These are phyloP conservation scores for Colletotrichum echinochloae DNA, from an alignment of 2,329 filamentous ascomycete genomes.

Conservation along the genomic window DNA sequence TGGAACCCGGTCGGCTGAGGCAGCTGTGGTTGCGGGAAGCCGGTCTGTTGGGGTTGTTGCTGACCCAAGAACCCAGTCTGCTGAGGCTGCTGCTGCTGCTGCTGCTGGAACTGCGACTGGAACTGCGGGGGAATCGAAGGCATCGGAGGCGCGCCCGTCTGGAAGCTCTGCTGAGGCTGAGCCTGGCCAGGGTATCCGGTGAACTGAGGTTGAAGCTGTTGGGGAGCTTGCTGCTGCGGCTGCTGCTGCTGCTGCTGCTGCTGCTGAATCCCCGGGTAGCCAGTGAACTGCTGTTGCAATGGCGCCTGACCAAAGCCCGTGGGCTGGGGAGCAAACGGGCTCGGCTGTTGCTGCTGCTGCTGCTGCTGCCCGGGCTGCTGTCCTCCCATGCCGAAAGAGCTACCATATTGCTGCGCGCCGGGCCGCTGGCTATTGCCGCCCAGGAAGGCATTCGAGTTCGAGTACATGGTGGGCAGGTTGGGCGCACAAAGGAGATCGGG, in stretches of 20 bases:
- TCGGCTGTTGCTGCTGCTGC: conserved; percentile 64
- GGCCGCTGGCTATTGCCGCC: conserved; percentile 84
- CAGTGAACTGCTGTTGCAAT: conserved; percentile 70
- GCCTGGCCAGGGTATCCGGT: conserved; percentile 54
- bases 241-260: conserved; percentile 63
- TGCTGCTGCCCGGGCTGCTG: conserved; percentile 58
- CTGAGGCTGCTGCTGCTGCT: conserved; percentile 61
- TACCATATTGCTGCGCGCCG: conserved; percentile 71
- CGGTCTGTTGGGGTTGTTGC: conserved; percentile 55
- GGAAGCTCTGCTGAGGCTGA: conserved; percentile 70
- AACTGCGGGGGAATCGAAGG: conserved; percentile 71
- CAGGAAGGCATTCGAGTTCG: conserved; percentile 86
- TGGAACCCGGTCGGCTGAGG: conserved; percentile 54
- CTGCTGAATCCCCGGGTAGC: conserved; percentile 67
- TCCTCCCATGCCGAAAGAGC: conserved; percentile 60
- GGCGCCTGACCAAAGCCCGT: conserved; percentile 70
- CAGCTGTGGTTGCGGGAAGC: conserved; percentile 56
- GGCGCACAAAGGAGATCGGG: conserved; percentile 32
- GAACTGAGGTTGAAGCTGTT: conserved; percentile 60
- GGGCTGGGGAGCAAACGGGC: conserved; percentile 68
- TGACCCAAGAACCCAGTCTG: conserved; percentile 59
- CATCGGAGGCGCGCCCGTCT: conserved; percentile 69
- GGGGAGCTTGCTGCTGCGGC: conserved; percentile 72
- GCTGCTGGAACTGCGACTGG: conserved; percentile 69
- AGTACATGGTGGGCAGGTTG: conserved; percentile 76